Conservation (phyloP, 306 rosid genomes). For the Cucumis melo region DNA sequence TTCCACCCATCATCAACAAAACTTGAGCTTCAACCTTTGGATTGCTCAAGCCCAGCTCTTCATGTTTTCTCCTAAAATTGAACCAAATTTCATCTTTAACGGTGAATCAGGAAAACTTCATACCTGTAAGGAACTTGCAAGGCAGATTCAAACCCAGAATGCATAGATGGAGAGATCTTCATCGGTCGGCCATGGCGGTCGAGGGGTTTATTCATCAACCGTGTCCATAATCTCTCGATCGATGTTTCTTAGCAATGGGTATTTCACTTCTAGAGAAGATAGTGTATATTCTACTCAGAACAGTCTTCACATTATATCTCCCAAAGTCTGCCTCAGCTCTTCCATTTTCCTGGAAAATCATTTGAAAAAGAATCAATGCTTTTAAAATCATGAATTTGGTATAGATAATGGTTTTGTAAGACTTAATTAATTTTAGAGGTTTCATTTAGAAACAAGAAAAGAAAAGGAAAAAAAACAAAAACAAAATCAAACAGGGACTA, state of each 20-base stretch:
- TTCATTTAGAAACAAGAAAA: not conserved
- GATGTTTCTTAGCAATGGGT: constrained; percentile 52
- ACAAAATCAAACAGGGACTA: too few species aligned
- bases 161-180: constrained; percentile 63
- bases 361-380: too few species aligned
- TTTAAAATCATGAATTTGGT: too few species aligned
- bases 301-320: constrained; percentile 51
- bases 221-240: constrained; percentile 76
- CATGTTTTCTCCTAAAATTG: constrained; percentile 25
- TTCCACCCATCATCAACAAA: constrained; percentile 44
- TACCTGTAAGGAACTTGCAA: constrained; percentile 76
- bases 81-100: not conserved
- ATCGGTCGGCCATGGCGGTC: constrained; percentile 63
- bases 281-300: constrained; percentile 48
- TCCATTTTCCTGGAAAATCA: constrained; percentile 38
- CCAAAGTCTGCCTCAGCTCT: constrained; percentile 78
- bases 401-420: too few species aligned
- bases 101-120: not conserved
- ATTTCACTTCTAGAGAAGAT: constrained; percentile 63
- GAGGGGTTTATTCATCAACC: constrained; percentile 55
- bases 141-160: constrained; percentile 59
- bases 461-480: too few species aligned
- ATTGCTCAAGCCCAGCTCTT: constrained; percentile 23
- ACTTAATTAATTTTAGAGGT: too few species aligned
- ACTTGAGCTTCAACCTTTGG: constrained; percentile 37